Conservation (phyloP, 148 eudicot genomes). For the Silene latifolia region DNA sequence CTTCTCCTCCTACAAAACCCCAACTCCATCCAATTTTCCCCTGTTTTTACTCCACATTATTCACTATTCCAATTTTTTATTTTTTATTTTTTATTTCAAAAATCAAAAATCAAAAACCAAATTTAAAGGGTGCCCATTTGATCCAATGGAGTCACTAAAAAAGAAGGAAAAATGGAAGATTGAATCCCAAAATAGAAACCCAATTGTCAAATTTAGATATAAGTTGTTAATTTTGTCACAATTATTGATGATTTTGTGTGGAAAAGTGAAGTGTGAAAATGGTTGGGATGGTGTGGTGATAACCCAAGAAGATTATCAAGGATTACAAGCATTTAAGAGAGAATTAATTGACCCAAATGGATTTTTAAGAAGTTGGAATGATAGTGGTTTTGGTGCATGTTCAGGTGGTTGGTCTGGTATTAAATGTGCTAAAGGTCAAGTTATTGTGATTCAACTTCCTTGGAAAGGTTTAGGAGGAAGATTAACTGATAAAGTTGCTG, state of each 20-base stretch:
- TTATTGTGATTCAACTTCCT: constrained; percentile 81
- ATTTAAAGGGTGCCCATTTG: neutral
- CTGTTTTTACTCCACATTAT: constrained; percentile 10
- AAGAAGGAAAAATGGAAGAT: constrained; percentile 37
- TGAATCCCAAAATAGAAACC: constrained; percentile 8
- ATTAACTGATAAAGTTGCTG: constrained; percentile 53
- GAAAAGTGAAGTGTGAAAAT: constrained; percentile 26
- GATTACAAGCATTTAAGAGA: constrained; percentile 70
- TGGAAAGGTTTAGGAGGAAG: constrained; percentile 66
- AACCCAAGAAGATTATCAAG: constrained; percentile 60
- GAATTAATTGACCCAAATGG: constrained; percentile 66
- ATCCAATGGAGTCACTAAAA: constrained; percentile 18
- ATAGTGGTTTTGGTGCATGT: constrained; percentile 61
- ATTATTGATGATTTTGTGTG: constrained; percentile 24
- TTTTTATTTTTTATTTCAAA: constrained; percentile 4
- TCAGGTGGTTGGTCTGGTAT: constrained; percentile 80
- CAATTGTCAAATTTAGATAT: constrained; percentile 7
- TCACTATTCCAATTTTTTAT: neutral
- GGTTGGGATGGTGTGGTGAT: constrained; percentile 74
- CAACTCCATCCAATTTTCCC: constrained; percentile 7
- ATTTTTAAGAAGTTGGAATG: constrained; percentile 65
- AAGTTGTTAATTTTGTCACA: constrained; percentile 20
- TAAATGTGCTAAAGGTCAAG: constrained; percentile 87
- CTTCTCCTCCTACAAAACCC: constrained; percentile 9
- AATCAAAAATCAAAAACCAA: neutral